A percentile compares a stretch with the other conserved stretches of the same genome.
Evolutionary conservation across 805 yeast genomes (phyloP).

Genomic region (Lipomyces lipofer): DNA sequence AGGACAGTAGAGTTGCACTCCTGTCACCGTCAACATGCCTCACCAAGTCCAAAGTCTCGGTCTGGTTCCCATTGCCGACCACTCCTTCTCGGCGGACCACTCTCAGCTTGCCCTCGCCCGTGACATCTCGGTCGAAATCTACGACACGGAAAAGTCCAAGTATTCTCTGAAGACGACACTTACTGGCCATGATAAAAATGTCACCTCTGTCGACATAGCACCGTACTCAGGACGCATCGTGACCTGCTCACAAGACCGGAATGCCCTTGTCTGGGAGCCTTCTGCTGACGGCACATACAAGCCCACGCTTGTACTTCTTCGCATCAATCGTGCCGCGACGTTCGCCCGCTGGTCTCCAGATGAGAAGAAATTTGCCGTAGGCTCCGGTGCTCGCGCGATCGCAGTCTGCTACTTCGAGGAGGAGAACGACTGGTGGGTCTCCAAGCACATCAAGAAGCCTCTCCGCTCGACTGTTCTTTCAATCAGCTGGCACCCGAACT

Average conservation of each 20-base stretch:
- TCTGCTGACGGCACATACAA: slow-evolving; percentile 61
- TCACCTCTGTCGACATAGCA: slow-evolving; percentile 92
- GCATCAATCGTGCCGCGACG: slow-evolving; percentile 95
- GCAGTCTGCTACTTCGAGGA: slow-evolving; percentile 95
- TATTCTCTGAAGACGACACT: slow-evolving; percentile 68
- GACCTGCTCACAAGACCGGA: slow-evolving; percentile 96
- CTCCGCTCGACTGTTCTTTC: slow-evolving; percentile 80
- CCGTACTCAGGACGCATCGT: slow-evolving; percentile 78
- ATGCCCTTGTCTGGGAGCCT: slow-evolving; percentile 95
- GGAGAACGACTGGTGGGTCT: slow-evolving; percentile 99
- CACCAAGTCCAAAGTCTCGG: slow-evolving; percentile 60
- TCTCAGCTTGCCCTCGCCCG: slow-evolving; percentile 76
- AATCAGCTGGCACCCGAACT: slow-evolving; percentile 91
- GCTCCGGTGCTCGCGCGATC: slow-evolving; percentile 89
- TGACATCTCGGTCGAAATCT: slow-evolving; percentile 72
- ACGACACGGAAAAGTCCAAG: slow-evolving; percentile 50
- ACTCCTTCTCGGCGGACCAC: slow-evolving; percentile 74
- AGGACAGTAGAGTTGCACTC: slow-evolving; percentile 42
- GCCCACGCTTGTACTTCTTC: slow-evolving; percentile 87
- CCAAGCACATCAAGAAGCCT: slow-evolving; percentile 96
- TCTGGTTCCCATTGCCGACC: slow-evolving; percentile 86
- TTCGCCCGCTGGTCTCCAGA: slow-evolving; percentile 92
- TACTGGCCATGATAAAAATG: slow-evolving; percentile 86
- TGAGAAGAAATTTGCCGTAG: slow-evolving; percentile 96
- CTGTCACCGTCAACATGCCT: slow-evolving; percentile 33